Percentiles rank a stretch among this genome's conserved stretches.
phyloP scores from a whole-genome alignment of 495 filamentous ascomycete species.

The Aspergillus biplanus region DNA sequence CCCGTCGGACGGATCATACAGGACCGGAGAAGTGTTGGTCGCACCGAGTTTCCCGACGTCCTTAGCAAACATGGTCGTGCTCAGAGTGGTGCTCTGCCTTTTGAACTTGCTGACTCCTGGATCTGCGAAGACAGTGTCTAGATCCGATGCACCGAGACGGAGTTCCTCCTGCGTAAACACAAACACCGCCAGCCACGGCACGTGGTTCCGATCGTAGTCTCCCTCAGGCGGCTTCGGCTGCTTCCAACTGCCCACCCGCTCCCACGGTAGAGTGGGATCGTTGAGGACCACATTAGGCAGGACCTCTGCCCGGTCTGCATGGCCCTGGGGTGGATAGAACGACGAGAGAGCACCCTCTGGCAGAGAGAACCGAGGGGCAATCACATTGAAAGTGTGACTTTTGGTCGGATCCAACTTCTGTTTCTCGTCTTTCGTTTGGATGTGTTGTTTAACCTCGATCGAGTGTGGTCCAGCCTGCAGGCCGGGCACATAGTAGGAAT shows the following conservation, averaged over 20 bases:
- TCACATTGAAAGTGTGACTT: slow-evolving; percentile 38
- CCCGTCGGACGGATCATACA: neutral
- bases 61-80: slow-evolving; percentile 2
- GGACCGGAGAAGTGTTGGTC: slow-evolving; percentile 1
- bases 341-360: slow-evolving; percentile 30
- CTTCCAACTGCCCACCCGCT: slow-evolving; percentile 22
- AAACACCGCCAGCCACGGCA: slow-evolving; percentile 46
- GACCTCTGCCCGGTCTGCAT: slow-evolving; percentile 35
- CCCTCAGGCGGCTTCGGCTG: slow-evolving; percentile 14
- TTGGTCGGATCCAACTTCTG: neutral
- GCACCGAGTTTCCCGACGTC: neutral
- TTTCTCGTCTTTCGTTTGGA: slow-evolving; percentile 12
- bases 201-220: slow-evolving; percentile 24
- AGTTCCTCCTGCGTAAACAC: slow-evolving; percentile 32
- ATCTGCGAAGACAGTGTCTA: slow-evolving; percentile 2
- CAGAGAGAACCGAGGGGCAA: slow-evolving; percentile 38
- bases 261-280: slow-evolving; percentile 54
- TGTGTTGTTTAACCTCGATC: slow-evolving; percentile 27
- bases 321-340: slow-evolving; percentile 47
- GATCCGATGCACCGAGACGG: neutral
- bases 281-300: slow-evolving; percentile 55
- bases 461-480: slow-evolving; percentile 31
- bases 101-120: neutral
- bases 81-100: slow-evolving; percentile 3
- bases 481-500: slow-evolving; percentile 35